These are phyloP conservation scores for Corymbia citriodora DNA, from an alignment of 441 rosid species.

Conservation along the genomic window DNA sequence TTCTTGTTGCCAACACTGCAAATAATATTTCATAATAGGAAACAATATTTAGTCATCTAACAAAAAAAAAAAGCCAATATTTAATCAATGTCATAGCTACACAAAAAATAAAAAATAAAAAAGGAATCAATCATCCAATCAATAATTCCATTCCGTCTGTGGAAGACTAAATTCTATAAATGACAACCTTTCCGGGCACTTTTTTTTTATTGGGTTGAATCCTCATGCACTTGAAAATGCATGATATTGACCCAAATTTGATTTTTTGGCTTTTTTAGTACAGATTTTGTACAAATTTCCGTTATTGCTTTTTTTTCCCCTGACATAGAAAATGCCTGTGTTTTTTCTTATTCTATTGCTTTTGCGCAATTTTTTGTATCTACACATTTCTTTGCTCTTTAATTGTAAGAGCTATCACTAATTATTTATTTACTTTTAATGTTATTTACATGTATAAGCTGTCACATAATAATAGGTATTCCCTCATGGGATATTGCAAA, in stretches of 20 bases:
- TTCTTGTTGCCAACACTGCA: too few species aligned
- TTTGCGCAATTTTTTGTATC: not conserved
- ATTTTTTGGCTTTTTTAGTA: too few species aligned
- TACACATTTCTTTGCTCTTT: not conserved
- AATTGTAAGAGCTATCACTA: accelerated
- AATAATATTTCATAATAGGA: too few species aligned
- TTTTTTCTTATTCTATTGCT: too few species aligned
- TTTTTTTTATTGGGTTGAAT: too few species aligned
- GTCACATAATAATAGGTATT: not conserved
- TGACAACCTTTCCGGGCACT: accelerated
- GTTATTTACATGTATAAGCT: not conserved
- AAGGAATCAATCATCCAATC: accelerated
- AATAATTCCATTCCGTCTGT: too few species aligned
- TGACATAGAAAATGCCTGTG: accelerated
- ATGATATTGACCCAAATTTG: accelerated
- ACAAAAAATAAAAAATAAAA: too few species aligned
- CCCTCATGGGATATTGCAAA: not conserved
- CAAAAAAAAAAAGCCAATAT: too few species aligned
- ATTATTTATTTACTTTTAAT: not conserved
- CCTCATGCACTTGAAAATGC: accelerated
- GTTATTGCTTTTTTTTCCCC: accelerated
- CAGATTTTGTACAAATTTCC: accelerated
- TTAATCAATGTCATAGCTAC: too few species aligned
- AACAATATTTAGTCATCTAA: too few species aligned
- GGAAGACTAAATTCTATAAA: accelerated